Conservation (phyloP, 148 eudicot species). For the Chenopodium berlandieri region DNA sequence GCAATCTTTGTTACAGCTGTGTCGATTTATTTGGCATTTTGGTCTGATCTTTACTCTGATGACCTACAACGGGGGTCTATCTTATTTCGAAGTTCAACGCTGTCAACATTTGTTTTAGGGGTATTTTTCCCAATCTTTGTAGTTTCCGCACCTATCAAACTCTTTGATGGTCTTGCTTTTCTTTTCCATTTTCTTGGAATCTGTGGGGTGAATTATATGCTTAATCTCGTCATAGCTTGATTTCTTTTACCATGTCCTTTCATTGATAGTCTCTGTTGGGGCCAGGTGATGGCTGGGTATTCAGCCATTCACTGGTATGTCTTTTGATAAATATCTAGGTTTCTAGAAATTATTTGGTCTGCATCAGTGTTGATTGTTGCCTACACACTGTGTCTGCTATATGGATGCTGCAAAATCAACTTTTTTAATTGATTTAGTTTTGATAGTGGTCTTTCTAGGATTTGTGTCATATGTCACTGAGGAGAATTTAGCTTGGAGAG, state of each 20-base stretch:
- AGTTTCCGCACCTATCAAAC: neutral
- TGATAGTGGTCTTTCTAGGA: neutral
- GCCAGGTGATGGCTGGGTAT: neutral
- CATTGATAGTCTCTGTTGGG: neutral
- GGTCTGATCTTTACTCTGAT: slow-evolving; percentile 44
- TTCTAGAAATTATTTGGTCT: neutral
- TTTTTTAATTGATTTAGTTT: neutral
- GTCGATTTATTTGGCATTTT: slow-evolving; percentile 41
- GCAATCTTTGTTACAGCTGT: slow-evolving; percentile 39
- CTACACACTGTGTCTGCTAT: neutral
- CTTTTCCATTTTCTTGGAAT: neutral
- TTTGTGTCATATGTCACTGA: neutral
- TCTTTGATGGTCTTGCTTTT: neutral
- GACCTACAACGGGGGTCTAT: slow-evolving; percentile 31
- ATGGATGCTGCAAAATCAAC: slow-evolving; percentile 1
- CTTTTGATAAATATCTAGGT: neutral
- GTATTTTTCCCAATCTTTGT: slow-evolving; percentile 26
- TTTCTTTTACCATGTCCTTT: neutral
- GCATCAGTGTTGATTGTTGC: neutral
- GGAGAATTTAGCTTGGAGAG: neutral
- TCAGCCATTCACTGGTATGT: neutral
- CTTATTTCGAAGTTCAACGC: slow-evolving; percentile 31
- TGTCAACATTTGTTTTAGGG: slow-evolving; percentile 44
- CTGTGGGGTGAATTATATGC: neutral
- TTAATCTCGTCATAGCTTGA: neutral